phyloP scores from a whole-genome alignment of 2,329 filamentous ascomycete species.

The Paramyrothecium roridum region DNA sequence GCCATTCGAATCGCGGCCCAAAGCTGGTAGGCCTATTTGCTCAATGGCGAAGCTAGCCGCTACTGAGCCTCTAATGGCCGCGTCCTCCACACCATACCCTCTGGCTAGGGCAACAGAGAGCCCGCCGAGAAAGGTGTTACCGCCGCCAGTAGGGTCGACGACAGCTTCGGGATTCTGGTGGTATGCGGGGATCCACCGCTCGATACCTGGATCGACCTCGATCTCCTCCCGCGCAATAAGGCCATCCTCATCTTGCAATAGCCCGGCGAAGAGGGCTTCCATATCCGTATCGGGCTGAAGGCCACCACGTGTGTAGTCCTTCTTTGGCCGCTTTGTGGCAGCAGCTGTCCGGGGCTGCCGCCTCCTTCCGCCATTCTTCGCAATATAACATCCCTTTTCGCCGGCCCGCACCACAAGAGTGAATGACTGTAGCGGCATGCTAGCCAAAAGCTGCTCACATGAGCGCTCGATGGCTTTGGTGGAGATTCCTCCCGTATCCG shows the following conservation, averaged over 20 bases:
- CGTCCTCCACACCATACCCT: conserved; percentile 61
- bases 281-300: conserved; percentile 60
- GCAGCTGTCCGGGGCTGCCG: conserved; percentile 25
- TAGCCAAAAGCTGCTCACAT: conserved; percentile 60
- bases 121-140: conserved; percentile 81
- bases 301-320: conserved; percentile 45
- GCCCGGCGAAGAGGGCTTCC: conserved; percentile 57
- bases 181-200: conserved; percentile 77
- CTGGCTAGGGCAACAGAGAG: conserved; percentile 56
- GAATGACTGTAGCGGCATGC: conserved; percentile 62
- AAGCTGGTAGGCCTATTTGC: conserved; percentile 77
- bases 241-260: conserved; percentile 52
- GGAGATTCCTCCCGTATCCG: conserved; percentile 51
- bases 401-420: conserved; percentile 69
- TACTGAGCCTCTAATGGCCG: conserved; percentile 74
- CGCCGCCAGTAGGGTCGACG: conserved; percentile 90
- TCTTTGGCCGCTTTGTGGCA: conserved; percentile 34
- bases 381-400: conserved; percentile 67
- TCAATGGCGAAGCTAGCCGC: conserved; percentile 93
- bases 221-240: conserved; percentile 54
- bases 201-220: conserved; percentile 61
- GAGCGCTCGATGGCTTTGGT: conserved; percentile 51
- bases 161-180: conserved; percentile 57
- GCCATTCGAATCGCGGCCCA: conserved; percentile 42
- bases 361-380: conserved; percentile 53